Conservation (phyloP, 176 grass and related monocot species). For the Bromus sterilis region DNA sequence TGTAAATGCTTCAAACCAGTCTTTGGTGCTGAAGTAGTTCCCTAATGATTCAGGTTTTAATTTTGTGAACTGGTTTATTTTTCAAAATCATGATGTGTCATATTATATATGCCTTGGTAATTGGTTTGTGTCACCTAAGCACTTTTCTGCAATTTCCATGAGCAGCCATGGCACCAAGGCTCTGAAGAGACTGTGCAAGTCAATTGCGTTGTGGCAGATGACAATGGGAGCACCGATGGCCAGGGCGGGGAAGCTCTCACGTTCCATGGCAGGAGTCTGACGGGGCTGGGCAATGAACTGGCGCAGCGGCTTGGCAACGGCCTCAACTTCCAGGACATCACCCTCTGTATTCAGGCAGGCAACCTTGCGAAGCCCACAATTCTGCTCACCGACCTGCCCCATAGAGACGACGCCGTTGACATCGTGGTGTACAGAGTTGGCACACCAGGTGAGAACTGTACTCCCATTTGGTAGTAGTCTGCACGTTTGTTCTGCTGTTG, state of each 20-base stretch:
- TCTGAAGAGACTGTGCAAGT: constrained; percentile 5
- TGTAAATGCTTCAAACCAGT: not conserved
- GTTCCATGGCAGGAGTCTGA: constrained; percentile 25
- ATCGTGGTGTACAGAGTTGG: constrained; percentile 21
- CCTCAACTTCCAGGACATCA: constrained; percentile 8
- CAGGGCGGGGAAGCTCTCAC: not conserved
- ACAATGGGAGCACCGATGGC: not conserved
- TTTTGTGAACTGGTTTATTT: not conserved
- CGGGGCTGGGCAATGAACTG: constrained; percentile 17
- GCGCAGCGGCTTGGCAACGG: not conserved
- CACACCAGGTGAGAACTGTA: constrained; percentile 16
- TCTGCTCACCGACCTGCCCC: constrained; percentile 34
- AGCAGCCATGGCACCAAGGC: constrained; percentile 6
- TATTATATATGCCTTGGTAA: not conserved
- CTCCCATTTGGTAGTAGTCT: not conserved
- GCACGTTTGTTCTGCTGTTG: not conserved
- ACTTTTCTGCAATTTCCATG: constrained; percentile 5
- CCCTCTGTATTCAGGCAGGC: constrained; percentile 27
- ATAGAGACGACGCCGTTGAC: not conserved
- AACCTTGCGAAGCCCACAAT: not conserved
- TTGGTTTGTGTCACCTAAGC: not conserved
- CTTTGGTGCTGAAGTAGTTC: not conserved
- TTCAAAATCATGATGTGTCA: not conserved
- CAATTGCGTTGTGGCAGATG: not conserved
- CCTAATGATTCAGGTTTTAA: not conserved